Percentiles rank a stretch among this genome's conserved stretches.
Conservation (phyloP, 352 stramenopile genomes). For the Globisporangium emineosum region DNA sequence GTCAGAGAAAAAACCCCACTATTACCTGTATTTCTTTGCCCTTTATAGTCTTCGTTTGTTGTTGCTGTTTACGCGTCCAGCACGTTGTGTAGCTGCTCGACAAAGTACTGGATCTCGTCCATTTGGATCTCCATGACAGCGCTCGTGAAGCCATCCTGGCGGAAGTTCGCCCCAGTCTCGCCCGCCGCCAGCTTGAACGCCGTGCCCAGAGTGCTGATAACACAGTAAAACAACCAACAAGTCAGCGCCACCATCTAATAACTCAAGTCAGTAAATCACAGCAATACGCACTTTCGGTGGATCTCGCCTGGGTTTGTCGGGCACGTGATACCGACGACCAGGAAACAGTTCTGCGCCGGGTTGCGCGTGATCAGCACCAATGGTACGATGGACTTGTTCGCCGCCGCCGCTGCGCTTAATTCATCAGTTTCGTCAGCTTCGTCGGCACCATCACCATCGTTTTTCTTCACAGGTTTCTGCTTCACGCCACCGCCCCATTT, state of each 20-base stretch:
- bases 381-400: conserved; percentile 63
- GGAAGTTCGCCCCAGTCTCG: conserved; percentile 91
- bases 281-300: conserved; percentile 71
- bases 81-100: conserved; percentile 94
- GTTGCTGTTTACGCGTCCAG: conserved; percentile 62
- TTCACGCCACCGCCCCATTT: conserved; percentile 84
- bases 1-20: no score
- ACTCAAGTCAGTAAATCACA: conserved; percentile 2
- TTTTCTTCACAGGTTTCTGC: conserved; percentile 29
- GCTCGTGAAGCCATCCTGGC: conserved; percentile 95
- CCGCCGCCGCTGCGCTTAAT: conserved; percentile 10
- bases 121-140: conserved; percentile 95
- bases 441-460: conserved; percentile 22
- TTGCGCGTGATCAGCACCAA: conserved; percentile 81
- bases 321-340: conserved; percentile 95
- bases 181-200: conserved; percentile 93
- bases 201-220: conserved; percentile 83
- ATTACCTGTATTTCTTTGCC: no score
- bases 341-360: conserved; percentile 90
- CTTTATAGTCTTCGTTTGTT: background rate
- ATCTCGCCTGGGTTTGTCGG: conserved; percentile 87
- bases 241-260: conserved; percentile 4
- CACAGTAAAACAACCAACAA: conserved; percentile 12
- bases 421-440: conserved; percentile 24
- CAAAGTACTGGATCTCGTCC: conserved; percentile 94